Percentiles rank a stretch among this genome's conserved stretches.
Conservation (phyloP, 306 rosid species). For the Malus sieversii region DNA sequence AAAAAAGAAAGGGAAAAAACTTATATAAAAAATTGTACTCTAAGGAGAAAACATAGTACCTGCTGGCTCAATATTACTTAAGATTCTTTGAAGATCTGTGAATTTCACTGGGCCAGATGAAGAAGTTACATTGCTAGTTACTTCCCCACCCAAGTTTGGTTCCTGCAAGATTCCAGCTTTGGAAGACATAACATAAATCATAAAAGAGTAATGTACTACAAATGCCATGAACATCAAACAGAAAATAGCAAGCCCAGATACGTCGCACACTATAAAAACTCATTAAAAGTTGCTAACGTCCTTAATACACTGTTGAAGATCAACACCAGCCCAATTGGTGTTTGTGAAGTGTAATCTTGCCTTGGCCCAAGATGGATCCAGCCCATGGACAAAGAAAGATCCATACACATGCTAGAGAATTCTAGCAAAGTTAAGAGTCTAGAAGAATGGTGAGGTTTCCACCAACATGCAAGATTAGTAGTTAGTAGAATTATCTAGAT, state of each 20-base stretch:
- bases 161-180: slow-evolving; percentile 44
- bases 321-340: too few relatives aligned
- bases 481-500: too few relatives aligned
- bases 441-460: too few relatives aligned
- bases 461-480: too few relatives aligned
- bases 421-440: too few relatives aligned
- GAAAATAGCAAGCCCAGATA: not conserved
- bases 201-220: not conserved
- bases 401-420: too few relatives aligned
- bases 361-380: too few relatives aligned
- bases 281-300: not conserved
- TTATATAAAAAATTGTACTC: not conserved
- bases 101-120: slow-evolving; percentile 79
- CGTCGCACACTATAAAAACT: not conserved
- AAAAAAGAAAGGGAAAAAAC: not conserved
- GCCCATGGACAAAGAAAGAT: too few relatives aligned
- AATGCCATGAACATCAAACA: not conserved
- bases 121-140: slow-evolving; percentile 41
- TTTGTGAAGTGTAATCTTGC: too few relatives aligned
- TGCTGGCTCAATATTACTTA: slow-evolving; percentile 69
- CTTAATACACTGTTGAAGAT: not conserved
- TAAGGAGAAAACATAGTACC: slow-evolving; percentile 34
- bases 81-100: slow-evolving; percentile 80
- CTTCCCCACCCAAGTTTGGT: slow-evolving; percentile 55
- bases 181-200: not conserved